phyloP scores from a whole-genome alignment of 306 rosid genomes.

The Vigna reflexopilosa region DNA sequence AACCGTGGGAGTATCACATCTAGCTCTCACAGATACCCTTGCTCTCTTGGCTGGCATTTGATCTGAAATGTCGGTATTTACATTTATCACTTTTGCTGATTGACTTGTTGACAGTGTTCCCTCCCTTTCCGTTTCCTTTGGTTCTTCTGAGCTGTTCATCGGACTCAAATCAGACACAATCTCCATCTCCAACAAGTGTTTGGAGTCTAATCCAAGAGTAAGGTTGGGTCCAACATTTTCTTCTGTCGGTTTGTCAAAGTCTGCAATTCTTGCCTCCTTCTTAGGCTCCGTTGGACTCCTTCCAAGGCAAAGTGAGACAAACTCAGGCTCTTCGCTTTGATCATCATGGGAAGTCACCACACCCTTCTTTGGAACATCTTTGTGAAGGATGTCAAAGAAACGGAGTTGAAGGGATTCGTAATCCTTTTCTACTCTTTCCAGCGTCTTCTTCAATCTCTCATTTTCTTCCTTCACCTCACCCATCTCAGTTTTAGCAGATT shows the following conservation, averaged over 20 bases:
- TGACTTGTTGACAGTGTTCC: slow-evolving; percentile 41
- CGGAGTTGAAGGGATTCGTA: slow-evolving; percentile 67
- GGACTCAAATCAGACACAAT: slow-evolving; percentile 51
- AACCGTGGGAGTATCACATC: slow-evolving; percentile 85
- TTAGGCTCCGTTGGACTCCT: slow-evolving; percentile 48
- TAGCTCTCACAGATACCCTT: slow-evolving; percentile 77
- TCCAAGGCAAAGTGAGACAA: slow-evolving; percentile 76
- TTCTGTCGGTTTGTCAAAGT: slow-evolving; percentile 36
- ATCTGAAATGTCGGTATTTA: slow-evolving; percentile 52
- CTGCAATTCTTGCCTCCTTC: slow-evolving; percentile 40
- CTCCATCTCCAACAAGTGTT: slow-evolving; percentile 43
- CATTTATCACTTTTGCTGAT: slow-evolving; percentile 45
- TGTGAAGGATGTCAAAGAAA: slow-evolving; percentile 52
- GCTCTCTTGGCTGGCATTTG: slow-evolving; percentile 67
- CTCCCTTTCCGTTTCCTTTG: slow-evolving; percentile 50
- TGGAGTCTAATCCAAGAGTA: slow-evolving; percentile 65
- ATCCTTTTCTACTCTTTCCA: slow-evolving; percentile 62
- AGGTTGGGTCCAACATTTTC: slow-evolving; percentile 48
- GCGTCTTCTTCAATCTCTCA: slow-evolving; percentile 65
- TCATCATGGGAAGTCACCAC: slow-evolving; percentile 16
- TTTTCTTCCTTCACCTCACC: slow-evolving; percentile 79
- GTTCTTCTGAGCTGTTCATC: slow-evolving; percentile 58
- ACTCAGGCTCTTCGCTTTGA: slow-evolving; percentile 53
- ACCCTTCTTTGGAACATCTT: slow-evolving; percentile 42
- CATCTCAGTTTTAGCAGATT: slow-evolving; percentile 66